Evolutionary conservation across 2,329 filamentous ascomycete species (phyloP).

Genomic region (Diplodia mutila): DNA sequence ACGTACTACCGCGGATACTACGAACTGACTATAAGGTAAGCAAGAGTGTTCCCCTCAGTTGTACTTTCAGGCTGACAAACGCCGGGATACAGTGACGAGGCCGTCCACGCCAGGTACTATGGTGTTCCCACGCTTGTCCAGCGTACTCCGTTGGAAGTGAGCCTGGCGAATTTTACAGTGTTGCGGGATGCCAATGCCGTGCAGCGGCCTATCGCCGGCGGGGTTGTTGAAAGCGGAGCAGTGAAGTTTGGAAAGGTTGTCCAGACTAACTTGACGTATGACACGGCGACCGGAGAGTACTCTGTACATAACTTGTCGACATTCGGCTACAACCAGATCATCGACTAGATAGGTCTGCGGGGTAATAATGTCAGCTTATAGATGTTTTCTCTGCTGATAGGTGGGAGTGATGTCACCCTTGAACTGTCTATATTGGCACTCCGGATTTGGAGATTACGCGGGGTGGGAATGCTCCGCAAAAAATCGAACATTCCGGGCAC

Average conservation of each 20-base stretch:
- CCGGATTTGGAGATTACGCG: neutral
- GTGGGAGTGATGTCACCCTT: neutral
- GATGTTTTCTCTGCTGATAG: neutral
- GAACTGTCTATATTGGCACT: no score
- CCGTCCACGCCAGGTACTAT: slow-evolving; percentile 67
- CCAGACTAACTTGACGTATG: slow-evolving; percentile 41
- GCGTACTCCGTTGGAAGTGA: slow-evolving; percentile 66
- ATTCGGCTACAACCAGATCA: slow-evolving; percentile 20
- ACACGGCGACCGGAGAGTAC: slow-evolving; percentile 41
- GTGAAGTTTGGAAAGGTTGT: slow-evolving; percentile 52
- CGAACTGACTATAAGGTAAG: slow-evolving; percentile 53
- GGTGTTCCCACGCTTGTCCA: slow-evolving; percentile 63
- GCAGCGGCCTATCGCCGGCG: slow-evolving; percentile 53
- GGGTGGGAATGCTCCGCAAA: neutral
- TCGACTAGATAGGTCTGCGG: neutral
- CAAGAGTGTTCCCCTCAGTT: slow-evolving; percentile 24
- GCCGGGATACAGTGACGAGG: slow-evolving; percentile 38
- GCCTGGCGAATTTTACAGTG: slow-evolving; percentile 72
- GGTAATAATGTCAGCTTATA: neutral
- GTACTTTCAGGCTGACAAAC: slow-evolving; percentile 29
- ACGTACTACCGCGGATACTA: slow-evolving; percentile 76
- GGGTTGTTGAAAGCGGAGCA: slow-evolving; percentile 60
- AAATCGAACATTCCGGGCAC: neutral
- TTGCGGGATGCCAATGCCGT: slow-evolving; percentile 64
- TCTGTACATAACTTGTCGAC: slow-evolving; percentile 7